Percentiles rank a stretch among this genome's conserved stretches.
Conservation (phyloP, 352 stramenopile species). For the Aphanomyces invadans region DNA sequence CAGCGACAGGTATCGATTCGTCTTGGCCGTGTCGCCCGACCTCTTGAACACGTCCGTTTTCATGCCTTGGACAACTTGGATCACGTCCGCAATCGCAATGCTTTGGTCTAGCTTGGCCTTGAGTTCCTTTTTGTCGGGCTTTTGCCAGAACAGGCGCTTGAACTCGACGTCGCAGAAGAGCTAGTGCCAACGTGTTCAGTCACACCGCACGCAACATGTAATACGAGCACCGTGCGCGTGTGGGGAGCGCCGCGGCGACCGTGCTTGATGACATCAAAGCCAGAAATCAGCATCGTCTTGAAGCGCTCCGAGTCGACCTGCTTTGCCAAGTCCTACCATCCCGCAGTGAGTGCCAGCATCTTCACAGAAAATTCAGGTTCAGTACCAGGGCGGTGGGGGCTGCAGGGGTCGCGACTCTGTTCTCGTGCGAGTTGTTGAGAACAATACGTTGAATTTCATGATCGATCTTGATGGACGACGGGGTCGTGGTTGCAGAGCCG, state of each 20-base stretch:
- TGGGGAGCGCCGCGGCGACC: conserved; percentile 57
- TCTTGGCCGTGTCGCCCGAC: conserved; percentile 52
- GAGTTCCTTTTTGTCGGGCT: conserved; percentile 44
- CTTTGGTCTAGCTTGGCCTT: conserved; percentile 69
- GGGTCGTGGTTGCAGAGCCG: background rate
- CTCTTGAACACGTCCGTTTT: conserved; percentile 74
- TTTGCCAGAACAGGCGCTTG: conserved; percentile 77
- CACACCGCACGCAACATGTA: background rate
- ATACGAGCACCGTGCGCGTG: conserved; percentile 31
- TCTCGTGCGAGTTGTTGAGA: conserved; percentile 23
- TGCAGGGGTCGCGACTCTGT: background rate
- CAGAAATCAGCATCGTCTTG: conserved; percentile 53
- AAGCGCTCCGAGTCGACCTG: conserved; percentile 47
- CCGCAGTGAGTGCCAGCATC: too few species aligned
- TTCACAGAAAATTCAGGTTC: too few species aligned
- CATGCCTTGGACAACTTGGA: conserved; percentile 67
- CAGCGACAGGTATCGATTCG: conserved; percentile 68
- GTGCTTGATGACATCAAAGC: conserved; percentile 69
- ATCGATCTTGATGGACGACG: conserved; percentile 31
- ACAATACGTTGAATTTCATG: conserved; percentile 32
- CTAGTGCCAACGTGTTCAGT: background rate
- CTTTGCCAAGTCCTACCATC: conserved; percentile 24
- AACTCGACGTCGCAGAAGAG: conserved; percentile 66
- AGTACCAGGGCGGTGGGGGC: background rate
- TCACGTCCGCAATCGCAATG: conserved; percentile 50